Base-by-base conservation (phyloP, 2,329 filamentous ascomycete genomes). In the Cyanodermella asteris region DNA sequence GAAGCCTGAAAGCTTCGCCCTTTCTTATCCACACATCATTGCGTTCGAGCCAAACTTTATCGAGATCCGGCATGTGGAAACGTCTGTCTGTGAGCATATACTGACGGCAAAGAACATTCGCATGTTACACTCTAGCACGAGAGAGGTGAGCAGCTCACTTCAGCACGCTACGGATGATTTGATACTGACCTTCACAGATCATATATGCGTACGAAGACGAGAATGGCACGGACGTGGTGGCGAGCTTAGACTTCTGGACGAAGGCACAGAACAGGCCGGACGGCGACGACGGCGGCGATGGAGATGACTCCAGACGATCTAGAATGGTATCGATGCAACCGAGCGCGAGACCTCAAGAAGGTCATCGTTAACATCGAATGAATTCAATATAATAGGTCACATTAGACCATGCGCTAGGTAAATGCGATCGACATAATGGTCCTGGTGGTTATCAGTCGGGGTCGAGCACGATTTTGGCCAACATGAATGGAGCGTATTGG, bases 11-110 rank as follows among this genome's bases (percentile, higher is more conserved):
- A 73, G 72, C 29, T 97, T 97, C 49, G 87, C 87, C 1, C 70
- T 94, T 27, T 91, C 81, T 36, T 90, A 90, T 42, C 87, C 87
- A 23, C 97, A 90, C 62, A 93, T 97, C 34, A 56, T 97, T 40
- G 87, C 84, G 1, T 97, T 97, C 46, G 87, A 97, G 52, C 71
- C 81, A 18, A 91, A 87, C 43, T 97, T 97, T 43, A 90, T 97
- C 38, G 87, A 97, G 53, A 75, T 97, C 39, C 65, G 87, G 36
- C 78, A 91, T 44, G 84, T 93, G 46, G 87, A 97, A 49, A 91
- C 73, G 25, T 80, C 81, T 35, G 77, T 80, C 31, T 45, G 74
- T 45, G 81, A 94, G 34, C 82, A 93, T 46, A 91, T 97, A 39
- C 75, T 94, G 45, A 90, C 82, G 29, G 81, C 82, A 42, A 90